Evolutionary conservation across 2,329 filamentous ascomycete species (phyloP).

Genomic region (Arthrobotrys megalospora): DNA sequence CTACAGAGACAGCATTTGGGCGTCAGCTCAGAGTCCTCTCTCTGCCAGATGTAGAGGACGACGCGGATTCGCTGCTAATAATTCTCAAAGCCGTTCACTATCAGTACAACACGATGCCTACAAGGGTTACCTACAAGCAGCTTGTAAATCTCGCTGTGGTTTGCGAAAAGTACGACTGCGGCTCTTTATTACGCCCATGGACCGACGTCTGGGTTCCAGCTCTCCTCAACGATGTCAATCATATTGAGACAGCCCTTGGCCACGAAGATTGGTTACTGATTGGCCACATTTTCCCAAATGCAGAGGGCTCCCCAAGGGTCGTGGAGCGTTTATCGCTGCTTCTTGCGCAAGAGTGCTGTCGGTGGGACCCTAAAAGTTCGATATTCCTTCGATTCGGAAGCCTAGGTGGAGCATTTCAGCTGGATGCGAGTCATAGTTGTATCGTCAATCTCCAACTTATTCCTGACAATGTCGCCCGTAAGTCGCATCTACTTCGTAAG

Average conservation of each 20-base stretch:
- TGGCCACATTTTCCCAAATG: background rate
- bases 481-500: background rate
- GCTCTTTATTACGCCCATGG: slow-evolving; percentile 13
- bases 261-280: slow-evolving; percentile 33
- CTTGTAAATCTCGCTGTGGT: slow-evolving; percentile 12
- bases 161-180: slow-evolving; percentile 38
- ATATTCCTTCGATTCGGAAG: background rate
- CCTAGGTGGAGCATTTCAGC: background rate
- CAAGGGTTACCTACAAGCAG: background rate
- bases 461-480: background rate
- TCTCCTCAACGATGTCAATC: background rate
- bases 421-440: background rate
- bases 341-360: background rate
- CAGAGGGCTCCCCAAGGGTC: background rate
- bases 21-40: slow-evolving; percentile 12
- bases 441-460: background rate
- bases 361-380: background rate
- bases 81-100: slow-evolving; percentile 21
- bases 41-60: background rate
- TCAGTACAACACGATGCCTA: background rate
- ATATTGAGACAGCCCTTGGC: background rate
- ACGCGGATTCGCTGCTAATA: slow-evolving; percentile 25
- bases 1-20: background rate
- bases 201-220: slow-evolving; percentile 3
- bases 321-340: background rate